A percentile compares a stretch with the other conserved stretches of the same genome.
These are phyloP conservation scores for Fagopyrum tataricum DNA, from an alignment of 148 eudicot genomes.

Conservation along the genomic window DNA sequence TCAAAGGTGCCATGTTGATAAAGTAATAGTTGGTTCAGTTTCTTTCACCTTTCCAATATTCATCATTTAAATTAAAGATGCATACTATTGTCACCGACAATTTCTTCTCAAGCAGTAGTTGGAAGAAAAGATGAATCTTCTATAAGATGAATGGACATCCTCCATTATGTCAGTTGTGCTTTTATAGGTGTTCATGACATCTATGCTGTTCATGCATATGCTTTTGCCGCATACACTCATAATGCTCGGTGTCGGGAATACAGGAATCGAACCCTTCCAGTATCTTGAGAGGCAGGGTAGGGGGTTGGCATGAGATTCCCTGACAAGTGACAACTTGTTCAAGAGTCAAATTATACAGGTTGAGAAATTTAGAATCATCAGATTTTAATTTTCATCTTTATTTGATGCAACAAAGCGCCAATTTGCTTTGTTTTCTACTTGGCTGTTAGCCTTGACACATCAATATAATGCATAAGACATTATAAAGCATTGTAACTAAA, in stretches of 20 bases:
- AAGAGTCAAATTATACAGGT: background rate
- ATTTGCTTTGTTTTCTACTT: too few species aligned
- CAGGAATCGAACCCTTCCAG: background rate
- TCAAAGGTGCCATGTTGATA: background rate
- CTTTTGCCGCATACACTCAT: background rate
- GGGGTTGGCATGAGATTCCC: background rate
- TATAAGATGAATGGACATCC: background rate
- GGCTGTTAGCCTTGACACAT: too few species aligned
- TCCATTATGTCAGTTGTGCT: background rate
- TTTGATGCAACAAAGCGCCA: background rate
- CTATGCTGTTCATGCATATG: background rate
- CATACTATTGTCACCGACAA: background rate
- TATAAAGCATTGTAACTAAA: too few species aligned
- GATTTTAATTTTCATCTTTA: background rate
- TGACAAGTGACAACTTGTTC: background rate
- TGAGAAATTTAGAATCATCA: background rate
- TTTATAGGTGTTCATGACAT: background rate
- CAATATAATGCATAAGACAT: too few species aligned
- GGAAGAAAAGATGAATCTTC: background rate
- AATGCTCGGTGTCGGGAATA: background rate
- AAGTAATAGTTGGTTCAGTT: background rate
- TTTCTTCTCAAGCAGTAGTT: background rate
- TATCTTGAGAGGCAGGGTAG: background rate
- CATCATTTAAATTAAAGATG: background rate
- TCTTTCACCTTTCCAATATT: background rate